phyloP scores from a whole-genome alignment of 228 moss, liverwort and hornwort genomes.

The Sphagnum magellanicum region DNA sequence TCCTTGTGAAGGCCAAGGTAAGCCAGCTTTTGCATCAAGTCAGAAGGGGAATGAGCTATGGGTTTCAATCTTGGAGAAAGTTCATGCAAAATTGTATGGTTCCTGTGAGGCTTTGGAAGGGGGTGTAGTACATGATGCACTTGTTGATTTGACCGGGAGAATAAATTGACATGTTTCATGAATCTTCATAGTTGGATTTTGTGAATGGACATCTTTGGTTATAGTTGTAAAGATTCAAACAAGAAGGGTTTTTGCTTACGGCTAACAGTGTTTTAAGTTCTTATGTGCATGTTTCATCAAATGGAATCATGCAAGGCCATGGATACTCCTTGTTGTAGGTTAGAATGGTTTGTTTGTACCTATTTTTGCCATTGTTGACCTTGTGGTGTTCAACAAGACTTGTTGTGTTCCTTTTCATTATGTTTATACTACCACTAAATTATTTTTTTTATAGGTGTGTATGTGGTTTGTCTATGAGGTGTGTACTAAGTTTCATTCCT shows the following conservation, averaged over 20 bases:
- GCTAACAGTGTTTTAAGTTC: slow-evolving; percentile 97
- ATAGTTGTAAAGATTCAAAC: slow-evolving; percentile 88
- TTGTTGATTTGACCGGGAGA: slow-evolving; percentile 98
- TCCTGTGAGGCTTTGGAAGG: slow-evolving; percentile 96
- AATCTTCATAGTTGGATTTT: slow-evolving; percentile 84
- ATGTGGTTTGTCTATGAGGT: too few relatives aligned
- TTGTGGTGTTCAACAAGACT: too few relatives aligned
- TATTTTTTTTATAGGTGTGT: too few relatives aligned
- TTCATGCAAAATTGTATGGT: slow-evolving; percentile 95
- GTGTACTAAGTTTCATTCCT: too few relatives aligned
- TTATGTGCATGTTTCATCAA: slow-evolving; percentile 94
- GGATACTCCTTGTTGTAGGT: slow-evolving; percentile 91
- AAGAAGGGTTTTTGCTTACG: slow-evolving; percentile 93
- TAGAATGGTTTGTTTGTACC: neutral
- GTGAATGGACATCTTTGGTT: slow-evolving; percentile 94
- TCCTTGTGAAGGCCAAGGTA: slow-evolving; percentile 90
- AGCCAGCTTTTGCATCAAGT: slow-evolving; percentile 96
- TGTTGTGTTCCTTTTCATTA: neutral
- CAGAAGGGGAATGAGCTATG: slow-evolving; percentile 88
- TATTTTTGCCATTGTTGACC: too few relatives aligned
- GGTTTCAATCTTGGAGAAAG: slow-evolving; percentile 97
- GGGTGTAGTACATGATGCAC: slow-evolving; percentile 94
- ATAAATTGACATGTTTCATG: slow-evolving; percentile 88
- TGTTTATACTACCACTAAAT: neutral
- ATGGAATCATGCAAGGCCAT: slow-evolving; percentile 97